Conservation (phyloP, 345 rosid species). For the Bruguiera sexangula region DNA sequence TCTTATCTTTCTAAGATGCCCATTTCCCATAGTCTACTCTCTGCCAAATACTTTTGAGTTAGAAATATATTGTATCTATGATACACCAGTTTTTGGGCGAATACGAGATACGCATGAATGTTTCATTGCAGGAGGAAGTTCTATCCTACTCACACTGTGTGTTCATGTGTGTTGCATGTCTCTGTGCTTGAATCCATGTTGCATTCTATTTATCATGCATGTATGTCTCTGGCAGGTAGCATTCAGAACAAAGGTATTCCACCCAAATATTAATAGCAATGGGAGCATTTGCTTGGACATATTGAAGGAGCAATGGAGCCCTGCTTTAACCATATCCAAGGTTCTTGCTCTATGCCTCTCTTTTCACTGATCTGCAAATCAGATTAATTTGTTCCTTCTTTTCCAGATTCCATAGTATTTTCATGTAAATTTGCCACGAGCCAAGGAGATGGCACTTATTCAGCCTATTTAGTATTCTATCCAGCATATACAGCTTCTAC, state of each 20-base stretch:
- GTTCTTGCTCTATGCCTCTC: conserved; percentile 29
- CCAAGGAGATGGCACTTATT: no score
- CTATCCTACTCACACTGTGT: no score
- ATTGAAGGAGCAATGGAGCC: conserved; percentile 99
- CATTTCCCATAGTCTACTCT: neutral
- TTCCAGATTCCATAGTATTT: no score
- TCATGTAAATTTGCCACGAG: no score
- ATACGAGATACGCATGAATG: no score
- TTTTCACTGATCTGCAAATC: neutral
- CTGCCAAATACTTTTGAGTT: neutral
- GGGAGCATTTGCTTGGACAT: conserved; percentile 97
- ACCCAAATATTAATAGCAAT: conserved; percentile 91
- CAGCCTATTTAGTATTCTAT: no score
- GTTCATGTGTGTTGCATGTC: no score
- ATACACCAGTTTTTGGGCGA: neutral
- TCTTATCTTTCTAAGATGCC: no score
- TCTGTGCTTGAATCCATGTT: no score
- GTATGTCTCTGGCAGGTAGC: conserved; percentile 53
- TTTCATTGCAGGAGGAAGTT: no score
- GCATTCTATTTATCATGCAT: neutral
- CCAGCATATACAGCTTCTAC: no score
- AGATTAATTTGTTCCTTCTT: neutral
- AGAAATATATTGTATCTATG: neutral
- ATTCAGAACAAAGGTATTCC: conserved; percentile 90
- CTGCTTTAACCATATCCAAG: conserved; percentile 93